Conservation (phyloP, 805 yeast genomes). For the Ogataea thermomethanolica region DNA sequence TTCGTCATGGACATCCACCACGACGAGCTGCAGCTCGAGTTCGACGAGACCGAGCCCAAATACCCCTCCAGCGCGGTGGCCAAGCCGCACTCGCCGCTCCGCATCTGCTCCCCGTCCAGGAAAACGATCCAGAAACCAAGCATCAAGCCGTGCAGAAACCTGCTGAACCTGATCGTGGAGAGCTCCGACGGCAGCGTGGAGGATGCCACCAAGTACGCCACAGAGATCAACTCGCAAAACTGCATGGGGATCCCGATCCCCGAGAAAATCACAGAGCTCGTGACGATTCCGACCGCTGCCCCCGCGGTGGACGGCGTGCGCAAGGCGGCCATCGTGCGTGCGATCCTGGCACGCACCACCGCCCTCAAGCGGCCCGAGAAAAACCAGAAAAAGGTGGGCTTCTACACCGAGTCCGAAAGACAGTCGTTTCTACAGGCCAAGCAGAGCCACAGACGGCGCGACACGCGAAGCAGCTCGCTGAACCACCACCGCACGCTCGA, state of each 20-base stretch:
- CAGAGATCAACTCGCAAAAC: slow-evolving; percentile 61
- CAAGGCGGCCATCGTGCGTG: slow-evolving; percentile 37
- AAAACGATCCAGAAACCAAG: slow-evolving; percentile 32
- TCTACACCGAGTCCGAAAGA: slow-evolving; percentile 30
- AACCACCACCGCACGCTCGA: slow-evolving; percentile 9
- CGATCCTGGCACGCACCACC: slow-evolving; percentile 26
- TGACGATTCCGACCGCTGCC: slow-evolving; percentile 50
- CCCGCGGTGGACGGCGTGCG: slow-evolving; percentile 30
- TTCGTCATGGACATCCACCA: slow-evolving; percentile 22
- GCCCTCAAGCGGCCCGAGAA: slow-evolving; percentile 5
- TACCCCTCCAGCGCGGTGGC: not conserved
- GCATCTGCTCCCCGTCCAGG: slow-evolving; percentile 42
- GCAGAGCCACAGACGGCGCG: slow-evolving; percentile 5
- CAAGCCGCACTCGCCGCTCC: slow-evolving; percentile 33
- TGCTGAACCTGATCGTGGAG: slow-evolving; percentile 52
- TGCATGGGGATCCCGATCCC: slow-evolving; percentile 63
- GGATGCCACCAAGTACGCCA: slow-evolving; percentile 68
- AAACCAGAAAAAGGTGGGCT: slow-evolving; percentile 21
- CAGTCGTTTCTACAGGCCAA: slow-evolving; percentile 20
- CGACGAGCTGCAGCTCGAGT: slow-evolving; percentile 22
- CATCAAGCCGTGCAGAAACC: slow-evolving; percentile 28
- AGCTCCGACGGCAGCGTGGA: slow-evolving; percentile 56
- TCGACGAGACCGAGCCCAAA: slow-evolving; percentile 12
- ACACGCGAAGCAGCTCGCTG: slow-evolving; percentile 4
- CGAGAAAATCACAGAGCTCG: slow-evolving; percentile 51